A percentile compares a stretch with the other conserved stretches of the same genome.
These are phyloP conservation scores for Schizochytrium sp. DNA, from an alignment of 108 stramenopile genomes.

Conservation along the genomic window DNA sequence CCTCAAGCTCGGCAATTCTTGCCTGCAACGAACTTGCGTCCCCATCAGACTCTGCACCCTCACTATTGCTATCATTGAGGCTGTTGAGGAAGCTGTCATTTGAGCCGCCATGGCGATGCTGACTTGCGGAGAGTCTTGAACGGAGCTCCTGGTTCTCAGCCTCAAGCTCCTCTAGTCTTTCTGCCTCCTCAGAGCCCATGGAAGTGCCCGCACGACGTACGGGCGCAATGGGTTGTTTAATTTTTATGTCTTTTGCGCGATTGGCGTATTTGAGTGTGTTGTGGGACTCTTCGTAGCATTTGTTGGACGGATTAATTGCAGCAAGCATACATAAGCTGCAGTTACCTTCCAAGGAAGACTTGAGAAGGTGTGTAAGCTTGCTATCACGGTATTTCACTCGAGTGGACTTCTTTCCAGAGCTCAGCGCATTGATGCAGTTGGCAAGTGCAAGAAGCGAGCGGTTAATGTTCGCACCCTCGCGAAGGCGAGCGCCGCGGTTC, in stretches of 20 bases:
- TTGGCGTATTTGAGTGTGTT: conserved; percentile 81
- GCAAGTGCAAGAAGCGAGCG: conserved; percentile 77
- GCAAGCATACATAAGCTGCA: conserved; percentile 77
- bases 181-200: conserved; percentile 44
- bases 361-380: conserved; percentile 79
- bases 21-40: neutral
- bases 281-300: conserved; percentile 77
- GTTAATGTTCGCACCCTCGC: conserved; percentile 80
- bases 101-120: neutral
- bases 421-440: conserved; percentile 79
- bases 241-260: conserved; percentile 78
- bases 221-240: conserved; percentile 38
- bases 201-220: neutral
- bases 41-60: neutral
- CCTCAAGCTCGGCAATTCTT: neutral
- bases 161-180: conserved; percentile 6
- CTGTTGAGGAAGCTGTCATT: neutral
- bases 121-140: neutral
- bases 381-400: conserved; percentile 80
- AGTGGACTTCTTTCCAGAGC: conserved; percentile 61
- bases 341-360: conserved; percentile 74
- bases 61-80: neutral
- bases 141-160: conserved; percentile 27
- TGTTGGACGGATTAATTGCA: conserved; percentile 75
- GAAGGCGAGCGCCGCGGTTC: conserved; percentile 72